Percentiles rank a stretch among this genome's conserved stretches.
Evolutionary conservation across 2,329 filamentous ascomycete genomes (phyloP).

Genomic region (Neofusicoccum ribis): DNA sequence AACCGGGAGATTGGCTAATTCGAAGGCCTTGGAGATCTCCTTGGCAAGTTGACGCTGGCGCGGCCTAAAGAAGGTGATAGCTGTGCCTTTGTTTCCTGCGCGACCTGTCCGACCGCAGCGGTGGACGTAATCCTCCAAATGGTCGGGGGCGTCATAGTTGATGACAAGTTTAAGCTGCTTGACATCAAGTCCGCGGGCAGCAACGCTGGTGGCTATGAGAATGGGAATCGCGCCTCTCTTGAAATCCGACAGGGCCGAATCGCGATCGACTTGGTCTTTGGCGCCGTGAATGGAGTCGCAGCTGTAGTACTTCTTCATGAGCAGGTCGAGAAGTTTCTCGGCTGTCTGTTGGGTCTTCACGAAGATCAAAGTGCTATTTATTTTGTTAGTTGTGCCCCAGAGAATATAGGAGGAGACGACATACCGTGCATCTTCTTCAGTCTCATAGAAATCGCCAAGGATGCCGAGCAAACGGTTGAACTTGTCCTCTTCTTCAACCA

Average conservation of each 20-base stretch:
- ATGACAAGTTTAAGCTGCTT: conserved; percentile 95
- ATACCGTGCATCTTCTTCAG: conserved; percentile 79
- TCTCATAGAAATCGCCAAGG: conserved; percentile 80
- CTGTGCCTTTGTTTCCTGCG: conserved; percentile 90
- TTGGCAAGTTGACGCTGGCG: conserved; percentile 89
- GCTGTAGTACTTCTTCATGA: conserved; percentile 81
- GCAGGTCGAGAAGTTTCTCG: conserved; percentile 74
- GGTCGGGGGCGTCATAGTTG: conserved; percentile 92
- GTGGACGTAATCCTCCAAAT: conserved; percentile 95
- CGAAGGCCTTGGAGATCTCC: conserved; percentile 87
- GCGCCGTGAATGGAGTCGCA: conserved; percentile 94
- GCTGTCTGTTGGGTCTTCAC: conserved; percentile 90
- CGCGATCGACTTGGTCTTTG: conserved; percentile 89
- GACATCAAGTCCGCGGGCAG: conserved; percentile 90
- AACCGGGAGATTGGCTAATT: conserved; percentile 82
- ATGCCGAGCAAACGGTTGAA: conserved; percentile 82
- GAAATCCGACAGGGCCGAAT: conserved; percentile 90
- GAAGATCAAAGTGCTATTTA: conserved; percentile 69
- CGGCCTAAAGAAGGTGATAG: conserved; percentile 89
- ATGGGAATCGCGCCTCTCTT: conserved; percentile 88
- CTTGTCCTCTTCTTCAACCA: conserved; percentile 75
- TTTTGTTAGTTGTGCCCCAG: background rate
- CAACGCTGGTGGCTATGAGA: conserved; percentile 91
- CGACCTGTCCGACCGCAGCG: conserved; percentile 90
- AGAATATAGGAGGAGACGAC: background rate